phyloP scores from a whole-genome alignment of 2,329 filamentous ascomycete species.

The Cladosporium sp. region DNA sequence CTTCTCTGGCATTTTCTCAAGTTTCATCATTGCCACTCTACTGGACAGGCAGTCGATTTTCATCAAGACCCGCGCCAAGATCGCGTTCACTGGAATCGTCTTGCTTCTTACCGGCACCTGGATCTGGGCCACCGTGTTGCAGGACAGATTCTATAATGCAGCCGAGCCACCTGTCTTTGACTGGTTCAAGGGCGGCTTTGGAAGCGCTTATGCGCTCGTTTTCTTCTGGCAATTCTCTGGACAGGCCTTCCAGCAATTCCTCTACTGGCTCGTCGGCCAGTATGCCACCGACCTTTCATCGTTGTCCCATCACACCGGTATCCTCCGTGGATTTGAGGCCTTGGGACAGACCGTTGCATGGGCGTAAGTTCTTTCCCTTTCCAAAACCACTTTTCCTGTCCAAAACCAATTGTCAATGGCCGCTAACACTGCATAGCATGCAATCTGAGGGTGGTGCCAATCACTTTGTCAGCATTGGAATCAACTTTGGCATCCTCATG shows the following conservation, averaged over 20 bases:
- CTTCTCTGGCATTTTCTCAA: conserved; percentile 34
- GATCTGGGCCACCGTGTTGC: conserved; percentile 34
- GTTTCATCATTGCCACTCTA: conserved; percentile 32
- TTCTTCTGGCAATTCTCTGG: conserved; percentile 30
- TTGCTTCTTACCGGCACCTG: conserved; percentile 31
- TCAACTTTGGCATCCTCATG: conserved; percentile 33
- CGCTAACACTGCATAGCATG: conserved; percentile 26
- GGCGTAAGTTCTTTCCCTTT: conserved; percentile 25
- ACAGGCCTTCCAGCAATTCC: conserved; percentile 35
- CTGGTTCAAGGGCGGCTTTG: conserved; percentile 34
- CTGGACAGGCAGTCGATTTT: conserved; percentile 32
- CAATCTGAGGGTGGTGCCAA: conserved; percentile 34
- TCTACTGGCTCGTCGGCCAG: conserved; percentile 36
- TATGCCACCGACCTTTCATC: conserved; percentile 32
- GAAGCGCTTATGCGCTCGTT: conserved; percentile 29
- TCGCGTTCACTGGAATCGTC: conserved; percentile 29
- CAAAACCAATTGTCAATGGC: too few species aligned
- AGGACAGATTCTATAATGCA: conserved; percentile 28
- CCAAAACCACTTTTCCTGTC: neutral
- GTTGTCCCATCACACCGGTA: conserved; percentile 33
- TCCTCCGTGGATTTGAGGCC: conserved; percentile 33
- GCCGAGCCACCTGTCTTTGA: conserved; percentile 28
- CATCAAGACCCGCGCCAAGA: conserved; percentile 31
- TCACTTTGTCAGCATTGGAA: conserved; percentile 34
- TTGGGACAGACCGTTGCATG: conserved; percentile 34